phyloP scores from a whole-genome alignment of 345 rosid species.

The Eucalyptus caleyi region DNA sequence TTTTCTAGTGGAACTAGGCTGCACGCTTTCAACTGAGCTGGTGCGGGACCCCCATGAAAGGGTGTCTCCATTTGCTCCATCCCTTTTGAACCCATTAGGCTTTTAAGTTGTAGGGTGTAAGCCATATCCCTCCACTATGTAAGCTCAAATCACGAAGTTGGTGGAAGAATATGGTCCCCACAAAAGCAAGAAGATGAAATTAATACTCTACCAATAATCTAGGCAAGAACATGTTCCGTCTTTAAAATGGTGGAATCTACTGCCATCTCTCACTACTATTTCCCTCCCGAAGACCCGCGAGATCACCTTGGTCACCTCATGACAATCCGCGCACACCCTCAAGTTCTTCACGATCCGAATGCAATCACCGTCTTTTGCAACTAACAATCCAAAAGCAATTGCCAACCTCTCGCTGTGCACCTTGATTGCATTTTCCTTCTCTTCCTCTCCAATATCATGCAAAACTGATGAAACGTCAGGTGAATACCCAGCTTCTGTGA shows the following conservation, averaged over 20 bases:
- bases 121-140: not conserved
- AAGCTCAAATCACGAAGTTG: not conserved
- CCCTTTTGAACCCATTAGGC: not conserved
- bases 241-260: conserved; percentile 20
- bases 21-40: not conserved
- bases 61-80: not conserved
- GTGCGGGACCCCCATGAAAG: not conserved
- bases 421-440: conserved; percentile 5
- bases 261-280: conserved; percentile 18
- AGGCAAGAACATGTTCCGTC: conserved; percentile 13
- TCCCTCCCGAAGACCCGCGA: conserved; percentile 2
- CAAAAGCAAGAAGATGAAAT: not conserved
- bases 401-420: conserved; percentile 20
- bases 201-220: conserved; percentile 9
- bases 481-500: conserved; percentile 10
- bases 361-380: not conserved
- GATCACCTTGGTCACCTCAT: conserved; percentile 12
- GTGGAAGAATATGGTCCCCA: not conserved
- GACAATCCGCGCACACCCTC: conserved; percentile 14
- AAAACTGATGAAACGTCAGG: conserved; percentile 2
- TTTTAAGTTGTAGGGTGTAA: not conserved
- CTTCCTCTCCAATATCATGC: conserved; percentile 20
- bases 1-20: not conserved
- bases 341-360: conserved; percentile 13
- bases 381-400: conserved; percentile 12